Conservation (phyloP, 148 eudicot species). For the Vaccinium vitisidaea region DNA sequence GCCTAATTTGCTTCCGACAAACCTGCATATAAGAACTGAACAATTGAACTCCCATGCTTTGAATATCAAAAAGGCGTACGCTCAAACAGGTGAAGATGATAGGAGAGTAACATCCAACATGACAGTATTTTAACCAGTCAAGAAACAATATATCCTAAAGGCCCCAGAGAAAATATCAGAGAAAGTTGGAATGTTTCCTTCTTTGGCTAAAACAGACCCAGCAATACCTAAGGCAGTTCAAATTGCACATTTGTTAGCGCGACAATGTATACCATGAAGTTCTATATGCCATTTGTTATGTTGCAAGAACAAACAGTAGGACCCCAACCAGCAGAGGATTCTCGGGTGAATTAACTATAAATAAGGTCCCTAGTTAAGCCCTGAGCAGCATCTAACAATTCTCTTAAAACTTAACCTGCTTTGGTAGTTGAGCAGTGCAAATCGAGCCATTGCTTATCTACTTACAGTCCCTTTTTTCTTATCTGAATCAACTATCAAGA, state of each 20-base stretch:
- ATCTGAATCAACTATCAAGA: background rate
- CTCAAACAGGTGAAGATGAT: background rate
- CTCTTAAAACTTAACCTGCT: background rate
- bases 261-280: background rate
- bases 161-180: constrained; percentile 76
- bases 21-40: constrained; percentile 39
- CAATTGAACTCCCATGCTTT: background rate
- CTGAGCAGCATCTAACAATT: background rate
- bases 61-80: background rate
- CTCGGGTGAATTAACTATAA: background rate
- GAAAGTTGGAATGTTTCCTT: constrained; percentile 61
- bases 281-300: background rate
- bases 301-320: background rate
- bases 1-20: constrained; percentile 49
- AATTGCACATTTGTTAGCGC: background rate
- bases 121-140: background rate
- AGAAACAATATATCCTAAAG: constrained; percentile 49
- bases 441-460: background rate
- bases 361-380: constrained; percentile 5
- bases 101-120: background rate
- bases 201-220: constrained; percentile 78
- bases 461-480: background rate
- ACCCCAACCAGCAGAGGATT: constrained; percentile 4
- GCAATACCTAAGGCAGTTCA: constrained; percentile 53
- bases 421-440: background rate